phyloP scores from a whole-genome alignment of 2,329 filamentous ascomycete genomes.

The Alternaria arbusti region DNA sequence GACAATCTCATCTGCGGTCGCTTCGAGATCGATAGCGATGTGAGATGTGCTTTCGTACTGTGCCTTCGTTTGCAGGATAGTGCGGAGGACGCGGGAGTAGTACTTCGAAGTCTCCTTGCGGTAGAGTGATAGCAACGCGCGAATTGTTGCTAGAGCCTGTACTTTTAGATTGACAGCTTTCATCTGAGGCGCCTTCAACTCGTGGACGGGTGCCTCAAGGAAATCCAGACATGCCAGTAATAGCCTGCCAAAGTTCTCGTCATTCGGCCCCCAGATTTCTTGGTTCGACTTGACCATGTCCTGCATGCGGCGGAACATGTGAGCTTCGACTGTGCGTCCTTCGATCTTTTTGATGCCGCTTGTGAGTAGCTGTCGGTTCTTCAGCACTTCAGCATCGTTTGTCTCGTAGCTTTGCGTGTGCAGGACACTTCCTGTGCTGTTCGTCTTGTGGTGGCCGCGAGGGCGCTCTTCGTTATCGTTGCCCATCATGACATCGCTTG shows the following conservation, averaged over 20 bases:
- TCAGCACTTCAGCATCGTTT: constrained; percentile 50
- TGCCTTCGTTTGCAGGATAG: constrained; percentile 69
- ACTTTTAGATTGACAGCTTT: constrained; percentile 76
- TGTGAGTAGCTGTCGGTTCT: constrained; percentile 66
- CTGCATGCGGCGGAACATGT: constrained; percentile 80
- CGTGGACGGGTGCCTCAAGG: constrained; percentile 64
- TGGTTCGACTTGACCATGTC: constrained; percentile 71
- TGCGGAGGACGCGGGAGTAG: constrained; percentile 70
- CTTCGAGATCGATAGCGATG: constrained; percentile 75
- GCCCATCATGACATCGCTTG: constrained; percentile 36
- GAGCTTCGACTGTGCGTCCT: constrained; percentile 75
- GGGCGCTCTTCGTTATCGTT: constrained; percentile 32
- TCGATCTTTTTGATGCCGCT: constrained; percentile 78
- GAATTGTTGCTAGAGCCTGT: constrained; percentile 76
- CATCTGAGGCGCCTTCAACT: constrained; percentile 60
- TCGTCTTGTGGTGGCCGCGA: constrained; percentile 46
- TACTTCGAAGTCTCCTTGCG: constrained; percentile 71
- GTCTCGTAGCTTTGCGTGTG: constrained; percentile 38
- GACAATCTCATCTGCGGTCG: constrained; percentile 75
- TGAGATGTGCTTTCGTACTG: constrained; percentile 72
- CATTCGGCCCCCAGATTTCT: constrained; percentile 68
- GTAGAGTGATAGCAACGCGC: constrained; percentile 72
- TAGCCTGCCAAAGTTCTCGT: constrained; percentile 73
- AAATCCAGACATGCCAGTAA: constrained; percentile 73
- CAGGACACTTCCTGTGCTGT: constrained; percentile 45